Base-by-base conservation (phyloP, 345 rosid genomes). In the Gossypium ekmanianum region DNA sequence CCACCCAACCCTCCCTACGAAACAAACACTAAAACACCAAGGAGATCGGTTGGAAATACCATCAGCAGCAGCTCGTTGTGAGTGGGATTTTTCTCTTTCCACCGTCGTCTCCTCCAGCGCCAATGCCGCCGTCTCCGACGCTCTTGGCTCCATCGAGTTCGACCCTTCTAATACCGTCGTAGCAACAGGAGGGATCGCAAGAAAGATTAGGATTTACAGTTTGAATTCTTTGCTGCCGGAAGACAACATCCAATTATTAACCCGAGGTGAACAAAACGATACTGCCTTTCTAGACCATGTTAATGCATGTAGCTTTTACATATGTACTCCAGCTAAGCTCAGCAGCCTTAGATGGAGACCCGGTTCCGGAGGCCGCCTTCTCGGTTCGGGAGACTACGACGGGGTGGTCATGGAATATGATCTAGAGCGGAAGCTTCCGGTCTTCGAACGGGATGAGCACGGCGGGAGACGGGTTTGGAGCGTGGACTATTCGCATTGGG, bases 401-500 rank as follows among this genome's bases (percentile, higher is more conserved):
- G 98, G 98, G 39, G 94, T 92, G 0, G 96, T 94, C 13, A 92
- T 78, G 52, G 98, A 94, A 78, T 92, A 94, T 55, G 92, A 92
- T 78, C 83, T 90, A 9, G 98, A 92, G 84, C 81, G 67, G 17
- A 73, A 72, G 64, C 55, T 83, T 1, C 92, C 98, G 7, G 71
- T 85, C 12, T 94, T 88, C 72, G 98, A 94, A 72, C 88, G 98
- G 3, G 98, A 94, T 71, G 98, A 94, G 80, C 98, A 94, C 66
- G 97, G 97, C 10, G 98, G 98, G 7, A 83, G 96, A 39, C 83
- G 93, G 82, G 87, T 94, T 22, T 90, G 97, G 98, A 92, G 94
- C 87, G 84, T 94, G 66, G 97, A 92, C 77, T 94, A 94, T 74
- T 83, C 93, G 45, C 76, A 54, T 22, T 76, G 76, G 57, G 84